Percentiles rank a stretch among this genome's conserved stretches.
phyloP scores from a whole-genome alignment of 2,329 filamentous ascomycete species.

The Pyrenochaeta sp. region DNA sequence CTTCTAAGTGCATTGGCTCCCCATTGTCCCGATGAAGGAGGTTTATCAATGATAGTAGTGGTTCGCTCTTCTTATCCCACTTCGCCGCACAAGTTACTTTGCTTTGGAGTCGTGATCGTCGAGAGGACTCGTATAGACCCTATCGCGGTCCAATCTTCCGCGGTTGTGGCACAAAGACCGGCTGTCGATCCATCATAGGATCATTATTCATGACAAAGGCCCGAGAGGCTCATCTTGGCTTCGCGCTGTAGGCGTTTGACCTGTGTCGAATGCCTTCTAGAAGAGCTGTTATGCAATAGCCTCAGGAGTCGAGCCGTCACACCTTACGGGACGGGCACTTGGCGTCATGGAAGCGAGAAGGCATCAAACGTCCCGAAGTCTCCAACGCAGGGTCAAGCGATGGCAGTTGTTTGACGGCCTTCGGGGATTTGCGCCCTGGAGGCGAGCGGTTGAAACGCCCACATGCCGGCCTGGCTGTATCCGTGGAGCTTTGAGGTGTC shows the following conservation, averaged over 20 bases:
- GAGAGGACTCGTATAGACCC: conserved; percentile 29
- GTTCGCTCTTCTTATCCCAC: not conserved
- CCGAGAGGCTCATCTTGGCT: conserved; percentile 14
- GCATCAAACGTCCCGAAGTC: conserved; percentile 36
- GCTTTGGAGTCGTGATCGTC: conserved; percentile 3
- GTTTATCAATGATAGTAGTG: not conserved
- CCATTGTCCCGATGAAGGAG: too few relatives aligned
- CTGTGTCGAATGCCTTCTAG: conserved; percentile 10
- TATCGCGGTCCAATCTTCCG: conserved; percentile 16
- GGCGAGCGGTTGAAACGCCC: conserved; percentile 17
- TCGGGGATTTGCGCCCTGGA: conserved; percentile 10
- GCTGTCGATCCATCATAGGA: conserved; percentile 13
- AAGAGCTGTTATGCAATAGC: conserved; percentile 23
- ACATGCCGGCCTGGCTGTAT: conserved; percentile 17
- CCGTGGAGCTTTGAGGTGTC: conserved; percentile 9
- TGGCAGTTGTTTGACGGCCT: conserved; percentile 25
- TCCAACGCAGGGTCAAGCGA: conserved; percentile 29
- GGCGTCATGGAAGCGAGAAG: conserved; percentile 33
- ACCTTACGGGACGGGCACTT: conserved; percentile 31
- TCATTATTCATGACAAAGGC: conserved; percentile 4
- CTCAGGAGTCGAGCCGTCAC: conserved; percentile 28
- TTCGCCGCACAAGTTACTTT: conserved; percentile 4
- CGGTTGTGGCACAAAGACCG: conserved; percentile 26
- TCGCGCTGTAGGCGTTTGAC: conserved; percentile 10
- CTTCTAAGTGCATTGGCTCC: conserved; percentile 18